These are phyloP conservation scores for Podila verticillata DNA, from an alignment of 192 early-diverging fungal genomes.

Conservation along the genomic window DNA sequence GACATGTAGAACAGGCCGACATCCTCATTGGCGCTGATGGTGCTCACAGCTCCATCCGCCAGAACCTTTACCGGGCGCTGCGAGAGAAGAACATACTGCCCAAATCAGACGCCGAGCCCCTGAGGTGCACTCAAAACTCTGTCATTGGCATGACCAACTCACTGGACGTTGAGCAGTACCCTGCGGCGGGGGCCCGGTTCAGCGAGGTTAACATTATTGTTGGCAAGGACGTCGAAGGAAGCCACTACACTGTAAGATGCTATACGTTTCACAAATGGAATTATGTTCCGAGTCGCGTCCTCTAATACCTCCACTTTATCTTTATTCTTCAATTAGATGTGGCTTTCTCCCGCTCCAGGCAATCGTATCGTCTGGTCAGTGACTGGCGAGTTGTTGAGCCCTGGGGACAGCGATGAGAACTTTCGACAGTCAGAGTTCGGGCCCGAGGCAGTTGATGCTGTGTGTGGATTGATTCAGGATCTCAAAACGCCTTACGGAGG, in stretches of 20 bases:
- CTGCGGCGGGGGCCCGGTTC: not conserved
- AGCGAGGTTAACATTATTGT: conserved; percentile 13
- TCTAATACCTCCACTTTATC: too few species aligned
- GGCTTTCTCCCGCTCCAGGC: conserved; percentile 15
- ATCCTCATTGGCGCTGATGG: conserved; percentile 37
- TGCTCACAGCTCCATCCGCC: conserved; percentile 21
- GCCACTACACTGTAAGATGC: conserved; percentile 12
- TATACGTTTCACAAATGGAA: not conserved
- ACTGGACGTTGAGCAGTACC: conserved; percentile 1
- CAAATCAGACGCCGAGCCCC: conserved; percentile 5
- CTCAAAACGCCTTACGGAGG: conserved; percentile 27
- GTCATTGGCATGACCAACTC: conserved; percentile 13
- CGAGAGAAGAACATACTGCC: conserved; percentile 6
- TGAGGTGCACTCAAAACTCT: conserved; percentile 18
- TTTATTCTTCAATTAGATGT: conserved; percentile 5
- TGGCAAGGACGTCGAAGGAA: conserved; percentile 1
- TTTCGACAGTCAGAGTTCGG: conserved; percentile 48
- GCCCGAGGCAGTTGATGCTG: conserved; percentile 37
- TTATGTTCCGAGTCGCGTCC: not conserved
- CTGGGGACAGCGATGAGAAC: conserved; percentile 11
- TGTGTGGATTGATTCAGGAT: conserved; percentile 32
- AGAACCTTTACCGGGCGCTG: conserved; percentile 8
- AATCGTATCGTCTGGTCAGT: conserved; percentile 35
- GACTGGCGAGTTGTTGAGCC: conserved; percentile 27
- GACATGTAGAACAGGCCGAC: conserved; percentile 25